phyloP scores from a whole-genome alignment of 2,329 filamentous ascomycete genomes.

The Exophiala sideris region DNA sequence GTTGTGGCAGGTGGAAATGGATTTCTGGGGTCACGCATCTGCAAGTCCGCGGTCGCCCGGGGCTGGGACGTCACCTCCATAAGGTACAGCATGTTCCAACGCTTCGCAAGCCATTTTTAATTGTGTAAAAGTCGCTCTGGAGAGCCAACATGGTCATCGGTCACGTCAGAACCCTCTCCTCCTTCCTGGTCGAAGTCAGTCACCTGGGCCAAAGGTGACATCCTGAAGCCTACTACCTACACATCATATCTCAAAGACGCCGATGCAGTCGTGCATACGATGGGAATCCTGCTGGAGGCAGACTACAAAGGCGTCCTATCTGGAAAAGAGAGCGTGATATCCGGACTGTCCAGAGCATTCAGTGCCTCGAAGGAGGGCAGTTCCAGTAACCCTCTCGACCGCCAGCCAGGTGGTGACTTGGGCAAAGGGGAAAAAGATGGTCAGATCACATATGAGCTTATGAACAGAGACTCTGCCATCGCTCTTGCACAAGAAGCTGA shows the following conservation, averaged over 20 bases:
- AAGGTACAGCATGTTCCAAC: slow-evolving; percentile 56
- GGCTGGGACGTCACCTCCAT: slow-evolving; percentile 93
- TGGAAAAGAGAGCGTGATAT: slow-evolving; percentile 76
- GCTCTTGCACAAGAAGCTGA: slow-evolving; percentile 74
- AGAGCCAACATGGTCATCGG: slow-evolving; percentile 76
- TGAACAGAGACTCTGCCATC: slow-evolving; percentile 81
- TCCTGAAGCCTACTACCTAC: slow-evolving; percentile 80
- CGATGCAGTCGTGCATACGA: slow-evolving; percentile 84
- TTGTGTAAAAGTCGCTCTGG: slow-evolving; percentile 71
- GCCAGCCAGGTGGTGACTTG: slow-evolving; percentile 55
- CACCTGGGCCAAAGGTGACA: slow-evolving; percentile 82
- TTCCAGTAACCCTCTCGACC: slow-evolving; percentile 67
- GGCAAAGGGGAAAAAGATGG: slow-evolving; percentile 64
- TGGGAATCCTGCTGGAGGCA: slow-evolving; percentile 94
- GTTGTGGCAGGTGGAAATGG: slow-evolving; percentile 93
- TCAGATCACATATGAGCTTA: slow-evolving; percentile 90
- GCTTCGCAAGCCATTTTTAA: slow-evolving; percentile 17
- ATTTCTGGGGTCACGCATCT: slow-evolving; percentile 81
- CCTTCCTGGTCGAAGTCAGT: slow-evolving; percentile 81
- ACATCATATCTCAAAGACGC: slow-evolving; percentile 70
- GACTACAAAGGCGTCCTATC: slow-evolving; percentile 94
- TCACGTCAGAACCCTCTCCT: slow-evolving; percentile 67
- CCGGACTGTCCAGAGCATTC: slow-evolving; percentile 76
- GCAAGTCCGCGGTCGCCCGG: slow-evolving; percentile 77
- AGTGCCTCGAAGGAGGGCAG: slow-evolving; percentile 58